Evolutionary conservation across 108 stramenopile species (phyloP).

Genomic region (Skeletonema tropicum): DNA sequence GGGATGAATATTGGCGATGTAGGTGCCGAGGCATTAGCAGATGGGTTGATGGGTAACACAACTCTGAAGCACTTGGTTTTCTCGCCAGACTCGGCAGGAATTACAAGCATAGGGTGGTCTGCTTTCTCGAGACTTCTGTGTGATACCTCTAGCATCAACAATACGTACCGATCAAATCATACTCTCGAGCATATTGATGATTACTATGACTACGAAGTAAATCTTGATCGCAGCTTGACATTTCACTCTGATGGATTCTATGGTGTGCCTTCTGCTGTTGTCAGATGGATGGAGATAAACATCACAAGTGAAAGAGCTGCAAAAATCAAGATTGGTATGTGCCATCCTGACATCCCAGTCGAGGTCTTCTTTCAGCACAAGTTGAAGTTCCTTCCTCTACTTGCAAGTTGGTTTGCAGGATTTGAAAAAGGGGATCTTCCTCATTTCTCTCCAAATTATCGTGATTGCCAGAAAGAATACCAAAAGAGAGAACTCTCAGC

Average conservation of each 20-base stretch:
- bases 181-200: slow-evolving; percentile 5
- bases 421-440: too few relatives aligned
- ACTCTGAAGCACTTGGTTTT: slow-evolving; percentile 1
- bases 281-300: background rate
- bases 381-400: background rate
- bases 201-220: background rate
- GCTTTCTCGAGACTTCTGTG: slow-evolving; percentile 3
- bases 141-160: slow-evolving; percentile 14
- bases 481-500: background rate
- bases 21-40: slow-evolving; percentile 8
- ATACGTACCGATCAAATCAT: slow-evolving; percentile 16
- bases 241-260: background rate
- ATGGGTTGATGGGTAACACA: background rate
- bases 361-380: background rate
- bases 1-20: slow-evolving; percentile 12
- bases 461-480: background rate
- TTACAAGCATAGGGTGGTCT: slow-evolving; percentile 3
- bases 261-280: background rate
- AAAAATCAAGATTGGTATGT: background rate
- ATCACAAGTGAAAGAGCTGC: background rate
- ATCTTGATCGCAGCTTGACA: background rate
- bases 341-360: background rate
- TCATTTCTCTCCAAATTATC: too few relatives aligned
- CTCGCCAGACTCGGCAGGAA: background rate
- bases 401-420: background rate